Base-by-base conservation (phyloP, 169 alveolate genomes). In the Cryptosporidium tyzzeri region DNA sequence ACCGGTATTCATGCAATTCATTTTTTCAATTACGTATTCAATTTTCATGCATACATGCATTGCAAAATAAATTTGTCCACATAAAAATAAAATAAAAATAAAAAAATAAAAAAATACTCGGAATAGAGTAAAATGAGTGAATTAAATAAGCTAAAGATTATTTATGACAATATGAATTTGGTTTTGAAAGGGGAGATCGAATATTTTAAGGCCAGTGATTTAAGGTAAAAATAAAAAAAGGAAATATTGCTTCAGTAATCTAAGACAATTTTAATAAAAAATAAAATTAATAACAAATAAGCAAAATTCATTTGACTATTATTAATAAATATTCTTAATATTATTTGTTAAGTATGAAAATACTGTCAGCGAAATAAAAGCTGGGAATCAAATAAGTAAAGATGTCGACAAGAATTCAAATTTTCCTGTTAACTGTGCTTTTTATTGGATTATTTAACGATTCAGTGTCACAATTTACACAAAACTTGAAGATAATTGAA, bases 391-490 rank as follows among this genome's bases (percentile, higher is more conserved):
- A 16, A n/a, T 21, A 55, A 26, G 35, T 55, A 55, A 55, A 55
- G 67, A 55, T 55, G 67, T n/a, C 67, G 14, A 5, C 37, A 26
- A 26, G 18, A n/a, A 55, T 55, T 26, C 9, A 55, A n/a, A 55
- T 55, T 55, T 55, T 55, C 37, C 14, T 55, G 23, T 55, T 55
- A 9, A 55, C 67, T 55, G 14, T 65, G 44, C 31, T 65, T n/a
- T n/a, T 65, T 31, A 33, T 65, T n/a, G 71, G 33, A 29, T 65
- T 37, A 29, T 65, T 65, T 65, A n/a, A n/a, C 9, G 26, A 10
- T n/a, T 31, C 71, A 53, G 55, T 2, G 29, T 80, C 75, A 21
- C 89, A 80, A 62, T 31, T 67, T 21, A 16, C 37, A 29, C n/a
- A 23, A 9, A 50, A 50, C 23, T 23, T 41, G 21, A 80, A 48